Percentiles rank a stretch among this genome's conserved stretches.
phyloP scores from a whole-genome alignment of 768 basidiomycete genomes.

The Albatrellus ellisii region DNA sequence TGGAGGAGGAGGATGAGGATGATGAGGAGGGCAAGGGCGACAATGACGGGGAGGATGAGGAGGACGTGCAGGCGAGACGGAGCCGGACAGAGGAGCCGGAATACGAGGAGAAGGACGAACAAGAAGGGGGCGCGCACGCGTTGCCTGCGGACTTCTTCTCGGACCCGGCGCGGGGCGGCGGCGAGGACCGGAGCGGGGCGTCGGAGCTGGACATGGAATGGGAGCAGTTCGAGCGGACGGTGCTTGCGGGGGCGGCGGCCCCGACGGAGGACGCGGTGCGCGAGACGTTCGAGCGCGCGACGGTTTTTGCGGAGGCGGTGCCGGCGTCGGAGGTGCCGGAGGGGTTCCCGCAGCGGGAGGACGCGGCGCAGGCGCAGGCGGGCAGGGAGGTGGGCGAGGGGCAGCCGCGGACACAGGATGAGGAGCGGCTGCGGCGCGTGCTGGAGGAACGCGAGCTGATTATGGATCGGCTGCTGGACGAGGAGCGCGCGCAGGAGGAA shows the following conservation, averaged over 20 bases:
- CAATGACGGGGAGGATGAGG: conserved; percentile 18
- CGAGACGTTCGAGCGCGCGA: conserved; percentile 48
- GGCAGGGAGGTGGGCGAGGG: conserved; percentile 27
- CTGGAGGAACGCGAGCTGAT: conserved; percentile 71
- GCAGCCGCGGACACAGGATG: no score
- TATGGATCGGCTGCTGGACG: conserved; percentile 75
- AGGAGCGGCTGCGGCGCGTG: conserved; percentile 36
- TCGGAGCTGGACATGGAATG: conserved; percentile 46
- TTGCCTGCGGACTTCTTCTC: conserved; percentile 74
- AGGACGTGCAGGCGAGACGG: conserved; percentile 19
- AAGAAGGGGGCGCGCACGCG: conserved; percentile 13
- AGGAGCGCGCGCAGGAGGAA: conserved; percentile 80
- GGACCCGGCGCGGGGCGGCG: conserved; percentile 35
- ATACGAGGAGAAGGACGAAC: conserved; percentile 6
- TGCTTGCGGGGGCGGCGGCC: conserved; percentile 26
- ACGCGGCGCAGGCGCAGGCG: conserved; percentile 15
- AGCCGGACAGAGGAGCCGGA: conserved; percentile 20
- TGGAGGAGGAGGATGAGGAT: conserved; percentile 24
- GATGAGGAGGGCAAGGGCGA: conserved; percentile 13
- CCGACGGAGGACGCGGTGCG: conserved; percentile 13
- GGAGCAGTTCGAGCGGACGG: conserved; percentile 54
- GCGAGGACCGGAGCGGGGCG: conserved; percentile 23
- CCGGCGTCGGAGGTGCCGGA: conserved; percentile 31
- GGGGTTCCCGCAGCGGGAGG: conserved; percentile 32
- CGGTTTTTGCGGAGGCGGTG: conserved; percentile 56